A percentile compares a stretch with the other conserved stretches of the same genome.
Evolutionary conservation across 148 eudicot species (phyloP).

Genomic region (Amaranthus palmeri): DNA sequence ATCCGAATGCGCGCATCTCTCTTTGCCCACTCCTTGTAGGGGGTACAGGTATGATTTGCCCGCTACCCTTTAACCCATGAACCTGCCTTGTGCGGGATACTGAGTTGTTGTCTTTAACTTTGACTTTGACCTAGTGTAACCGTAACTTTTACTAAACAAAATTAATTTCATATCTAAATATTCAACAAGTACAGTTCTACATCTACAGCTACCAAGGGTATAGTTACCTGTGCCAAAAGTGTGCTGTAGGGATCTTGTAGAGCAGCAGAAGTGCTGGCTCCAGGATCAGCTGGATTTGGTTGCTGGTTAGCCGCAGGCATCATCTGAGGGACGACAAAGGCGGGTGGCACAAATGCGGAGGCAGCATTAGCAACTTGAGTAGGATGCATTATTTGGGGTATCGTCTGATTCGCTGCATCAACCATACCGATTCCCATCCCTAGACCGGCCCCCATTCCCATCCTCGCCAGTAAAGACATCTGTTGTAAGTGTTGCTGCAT

Average conservation of each 20-base stretch:
- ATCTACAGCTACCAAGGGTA: not conserved
- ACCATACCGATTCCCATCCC: conserved; percentile 66
- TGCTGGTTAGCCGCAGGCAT: conserved; percentile 25
- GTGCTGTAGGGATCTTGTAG: conserved; percentile 51
- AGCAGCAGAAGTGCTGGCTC: conserved; percentile 29
- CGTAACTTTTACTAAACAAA: too few relatives aligned
- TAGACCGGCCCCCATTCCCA: conserved; percentile 61
- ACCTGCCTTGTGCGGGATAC: too few relatives aligned
- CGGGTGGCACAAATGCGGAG: conserved; percentile 40
- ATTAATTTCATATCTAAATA: too few relatives aligned
- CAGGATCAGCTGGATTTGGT: conserved; percentile 28
- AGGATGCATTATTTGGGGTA: conserved; percentile 30
- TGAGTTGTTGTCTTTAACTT: too few relatives aligned
- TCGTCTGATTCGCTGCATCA: conserved; percentile 31
- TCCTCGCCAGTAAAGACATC: conserved; percentile 66
- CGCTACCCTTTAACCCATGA: too few relatives aligned
- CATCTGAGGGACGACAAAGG: conserved; percentile 46
- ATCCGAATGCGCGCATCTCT: too few relatives aligned
- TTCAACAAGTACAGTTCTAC: too few relatives aligned
- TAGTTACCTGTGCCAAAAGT: conserved; percentile 59
- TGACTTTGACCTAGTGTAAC: too few relatives aligned
- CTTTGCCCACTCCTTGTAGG: too few relatives aligned
- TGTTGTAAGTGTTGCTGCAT: conserved; percentile 73
- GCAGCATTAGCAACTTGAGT: conserved; percentile 23
- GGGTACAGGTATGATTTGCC: too few relatives aligned